A percentile compares a stretch with the other conserved stretches of the same genome.
Evolutionary conservation across 2,329 filamentous ascomycete species (phyloP).

Genomic region (Zymoseptoria tritici): DNA sequence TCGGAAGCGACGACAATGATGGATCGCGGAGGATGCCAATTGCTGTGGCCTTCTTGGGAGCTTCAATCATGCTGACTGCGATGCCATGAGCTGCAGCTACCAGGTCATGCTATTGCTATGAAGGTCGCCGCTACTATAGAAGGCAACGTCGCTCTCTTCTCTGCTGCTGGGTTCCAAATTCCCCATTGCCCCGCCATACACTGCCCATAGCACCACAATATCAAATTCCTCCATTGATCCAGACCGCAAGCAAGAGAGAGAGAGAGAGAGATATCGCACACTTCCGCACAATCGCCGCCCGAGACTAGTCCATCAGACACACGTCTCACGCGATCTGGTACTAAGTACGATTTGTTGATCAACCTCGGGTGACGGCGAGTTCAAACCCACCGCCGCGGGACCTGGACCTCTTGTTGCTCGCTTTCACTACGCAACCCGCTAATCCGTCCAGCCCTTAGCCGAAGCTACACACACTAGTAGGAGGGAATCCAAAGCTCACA

Average conservation of each 20-base stretch:
- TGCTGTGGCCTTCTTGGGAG: background rate
- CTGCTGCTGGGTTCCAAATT: too few species aligned
- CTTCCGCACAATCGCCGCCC: background rate
- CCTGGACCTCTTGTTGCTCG: background rate
- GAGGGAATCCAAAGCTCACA: too few species aligned
- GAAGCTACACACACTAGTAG: background rate
- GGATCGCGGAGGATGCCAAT: background rate
- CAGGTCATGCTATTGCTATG: too few species aligned
- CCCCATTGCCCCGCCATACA: too few species aligned
- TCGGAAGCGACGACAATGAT: background rate
- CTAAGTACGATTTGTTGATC: background rate
- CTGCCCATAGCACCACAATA: too few species aligned
- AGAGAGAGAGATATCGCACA: background rate
- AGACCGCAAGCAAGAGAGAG: background rate
- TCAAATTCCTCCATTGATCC: too few species aligned
- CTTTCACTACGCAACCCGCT: background rate
- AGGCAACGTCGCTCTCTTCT: too few species aligned
- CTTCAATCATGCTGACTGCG: too few species aligned
- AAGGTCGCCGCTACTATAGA: too few species aligned
- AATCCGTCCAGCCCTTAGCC: background rate
- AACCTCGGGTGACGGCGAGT: background rate
- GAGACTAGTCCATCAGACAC: background rate
- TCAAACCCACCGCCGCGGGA: background rate
- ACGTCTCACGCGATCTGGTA: background rate
- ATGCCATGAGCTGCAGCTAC: too few species aligned